Base-by-base conservation (phyloP, 371 early-diverging fungal species). In the Rhizopus sp. region DNA sequence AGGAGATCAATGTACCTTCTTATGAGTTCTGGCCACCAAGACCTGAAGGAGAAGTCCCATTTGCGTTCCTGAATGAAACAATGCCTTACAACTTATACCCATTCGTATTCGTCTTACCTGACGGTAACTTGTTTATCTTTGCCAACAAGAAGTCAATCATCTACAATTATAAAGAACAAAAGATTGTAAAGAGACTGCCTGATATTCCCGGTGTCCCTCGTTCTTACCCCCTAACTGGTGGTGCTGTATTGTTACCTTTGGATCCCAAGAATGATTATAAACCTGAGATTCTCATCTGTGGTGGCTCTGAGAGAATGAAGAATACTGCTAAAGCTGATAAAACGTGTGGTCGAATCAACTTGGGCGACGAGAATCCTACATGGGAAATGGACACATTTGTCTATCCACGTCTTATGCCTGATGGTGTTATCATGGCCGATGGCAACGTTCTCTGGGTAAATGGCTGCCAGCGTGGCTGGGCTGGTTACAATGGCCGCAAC, bases 381-480 rank as follows among this genome's bases (percentile, higher is more conserved):
- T 85, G 86, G 86, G 83, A 83, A 60, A 81, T 83, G 83, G 78
- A 80, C 10, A 76, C 81, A 2, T 75, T 76, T 68, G 74, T 84
- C 46, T 74, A 78, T 9, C 74, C 64, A 9, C 73, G 88, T n/a
- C 62, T 87, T 41, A 87, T 87, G 86, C 78, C 78, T n/a, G 84
- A 86, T 55, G 79, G 80, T 32, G 73, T 86, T 13, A 60, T 80
- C 40, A 53, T 85, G 10, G 73, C 86, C 1, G 86, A 86, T 31
- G 88, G 89, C 17, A 85, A 71, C 10, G 29, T 83, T 7, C 59
- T 86, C 53, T 66, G 85, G 65, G 62, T 83, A 13, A 87, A 87
- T 63, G 89, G 89, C 3, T 84, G 81, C 42, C 63, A 74, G 59
- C 70, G 73, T n/a, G 89, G 87, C 16, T 79, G 72, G 66, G 84